A percentile compares a stretch with the other conserved stretches of the same genome.
Conservation (phyloP, 2,329 filamentous ascomycete species). For the Diaporthe humulicola region DNA sequence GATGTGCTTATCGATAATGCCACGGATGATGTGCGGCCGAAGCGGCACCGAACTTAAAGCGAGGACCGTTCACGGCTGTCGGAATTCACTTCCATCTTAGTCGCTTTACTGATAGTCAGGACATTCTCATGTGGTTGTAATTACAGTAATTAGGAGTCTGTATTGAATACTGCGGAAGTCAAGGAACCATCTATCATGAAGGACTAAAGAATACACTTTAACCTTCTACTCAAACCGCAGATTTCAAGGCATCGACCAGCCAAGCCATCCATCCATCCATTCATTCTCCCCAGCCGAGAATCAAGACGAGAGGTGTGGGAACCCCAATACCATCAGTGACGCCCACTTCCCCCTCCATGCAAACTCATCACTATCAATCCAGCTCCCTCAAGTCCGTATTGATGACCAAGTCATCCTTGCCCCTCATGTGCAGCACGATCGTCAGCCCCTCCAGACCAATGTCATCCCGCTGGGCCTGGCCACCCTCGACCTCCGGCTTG, state of each 20-base stretch:
- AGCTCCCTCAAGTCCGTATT: constrained; percentile 58
- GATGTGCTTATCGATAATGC: constrained; percentile 39
- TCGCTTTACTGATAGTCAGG: neutral
- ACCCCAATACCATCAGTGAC: neutral
- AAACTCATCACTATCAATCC: neutral
- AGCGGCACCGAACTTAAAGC: constrained; percentile 25
- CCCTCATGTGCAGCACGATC: constrained; percentile 63
- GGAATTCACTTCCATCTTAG: no score
- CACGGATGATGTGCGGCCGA: constrained; percentile 22
- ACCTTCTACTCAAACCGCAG: neutral
- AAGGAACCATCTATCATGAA: constrained; percentile 1
- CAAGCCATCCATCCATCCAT: neutral
- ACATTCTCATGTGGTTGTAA: neutral
- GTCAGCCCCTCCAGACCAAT: constrained; percentile 63
- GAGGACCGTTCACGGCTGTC: neutral
- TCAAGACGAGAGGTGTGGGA: neutral
- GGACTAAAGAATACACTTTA: constrained; percentile 8
- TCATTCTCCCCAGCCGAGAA: neutral
- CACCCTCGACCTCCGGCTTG: constrained; percentile 52
- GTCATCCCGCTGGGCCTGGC: constrained; percentile 46
- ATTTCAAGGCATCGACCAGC: neutral
- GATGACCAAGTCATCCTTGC: constrained; percentile 65
- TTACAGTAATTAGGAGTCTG: neutral
- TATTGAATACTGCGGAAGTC: neutral
- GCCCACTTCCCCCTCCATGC: neutral